Base-by-base conservation (phyloP, 2,329 filamentous ascomycete genomes). In the Ophiocordyceps polyrhachis-furcata region DNA sequence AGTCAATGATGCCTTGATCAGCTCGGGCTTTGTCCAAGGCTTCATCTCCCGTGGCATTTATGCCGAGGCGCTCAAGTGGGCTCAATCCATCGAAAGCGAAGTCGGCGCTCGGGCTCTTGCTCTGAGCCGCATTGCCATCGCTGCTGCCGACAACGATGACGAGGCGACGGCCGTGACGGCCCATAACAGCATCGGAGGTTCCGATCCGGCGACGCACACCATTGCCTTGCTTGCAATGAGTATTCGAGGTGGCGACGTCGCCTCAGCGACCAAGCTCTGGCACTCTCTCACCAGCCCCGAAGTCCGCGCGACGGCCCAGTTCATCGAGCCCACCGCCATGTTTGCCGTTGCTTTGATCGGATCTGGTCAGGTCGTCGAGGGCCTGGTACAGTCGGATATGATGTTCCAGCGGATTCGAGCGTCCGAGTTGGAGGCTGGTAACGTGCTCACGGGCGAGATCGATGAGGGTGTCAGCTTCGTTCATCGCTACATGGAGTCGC, bases 271-370 rank as follows among this genome's bases (percentile, higher is more conserved):
- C 50, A 73, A 79, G 50, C 89, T 86, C 65, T 95, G 89, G 87
- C 73, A 76, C 44, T 69, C 83, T 46, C 68, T 95, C 45, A 76
- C 72, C 50, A 72, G 68, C 37, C 71, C 78, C 2, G 71, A 77
- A 47, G 69, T 76, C 55, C 66, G 71, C 44, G 71, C 76, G 31
- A 72, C 73, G 13, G 59, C 71, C 45, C 68, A 77, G 29, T 81
- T 93, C 60, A 82, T 94, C 49, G 87, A 94, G 64, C 83, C 87
- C 21, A 82, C 86, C 13, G 76, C 84, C 46, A 94, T 95, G 86
- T 94, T 89, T 56, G 78, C 83, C 14, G 77, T 93, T 46, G 85
- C 87, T 42, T 70, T 96, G 60, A 82, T 96, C 57, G 83, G 84
- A 45, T 85, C 83, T 49, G 86, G 87, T 40, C 80, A 87, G 55